A percentile compares a stretch with the other conserved stretches of the same genome.
These are phyloP conservation scores for Xylaria sp. DNA, from an alignment of 2,329 filamentous ascomycete species.

Conservation along the genomic window DNA sequence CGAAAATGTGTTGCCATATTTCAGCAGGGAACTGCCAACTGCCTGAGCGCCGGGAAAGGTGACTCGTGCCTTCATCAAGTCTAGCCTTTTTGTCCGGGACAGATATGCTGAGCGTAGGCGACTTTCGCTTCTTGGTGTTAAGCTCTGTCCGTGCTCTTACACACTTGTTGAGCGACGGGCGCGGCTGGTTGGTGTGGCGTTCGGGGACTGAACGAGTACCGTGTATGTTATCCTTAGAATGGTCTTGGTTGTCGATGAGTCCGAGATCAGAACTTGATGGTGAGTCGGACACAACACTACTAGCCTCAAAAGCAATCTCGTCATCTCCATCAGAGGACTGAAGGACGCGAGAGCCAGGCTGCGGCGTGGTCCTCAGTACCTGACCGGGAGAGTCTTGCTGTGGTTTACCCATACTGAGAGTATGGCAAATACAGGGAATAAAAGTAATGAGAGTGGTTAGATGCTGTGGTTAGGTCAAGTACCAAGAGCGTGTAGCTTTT, in stretches of 20 bases:
- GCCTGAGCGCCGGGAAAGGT: slow-evolving; percentile 25
- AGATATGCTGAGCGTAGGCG: slow-evolving; percentile 11
- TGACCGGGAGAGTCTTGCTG: slow-evolving; percentile 6
- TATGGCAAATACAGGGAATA: background rate
- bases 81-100: slow-evolving; percentile 40
- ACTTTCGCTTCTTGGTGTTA: slow-evolving; percentile 39
- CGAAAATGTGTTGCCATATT: slow-evolving; percentile 77
- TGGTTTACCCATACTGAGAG: slow-evolving; percentile 2
- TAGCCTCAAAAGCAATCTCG: slow-evolving; percentile 32
- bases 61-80: slow-evolving; percentile 25
- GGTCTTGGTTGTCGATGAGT: slow-evolving; percentile 15
- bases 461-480: background rate
- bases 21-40: slow-evolving; percentile 58
- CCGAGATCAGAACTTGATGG: slow-evolving; percentile 27
- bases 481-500: background rate
- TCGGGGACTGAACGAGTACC: slow-evolving; percentile 21
- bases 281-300: slow-evolving; percentile 30
- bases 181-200: slow-evolving; percentile 19
- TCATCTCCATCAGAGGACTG: slow-evolving; percentile 29
- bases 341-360: background rate
- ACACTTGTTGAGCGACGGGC: slow-evolving; percentile 9
- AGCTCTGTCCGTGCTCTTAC: background rate
- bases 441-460: background rate
- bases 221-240: background rate
- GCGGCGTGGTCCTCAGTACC: background rate